A percentile compares a stretch with the other conserved stretches of the same genome.
Evolutionary conservation across 768 basidiomycete species (phyloP).

Genomic region (Pisolithus orientalis): DNA sequence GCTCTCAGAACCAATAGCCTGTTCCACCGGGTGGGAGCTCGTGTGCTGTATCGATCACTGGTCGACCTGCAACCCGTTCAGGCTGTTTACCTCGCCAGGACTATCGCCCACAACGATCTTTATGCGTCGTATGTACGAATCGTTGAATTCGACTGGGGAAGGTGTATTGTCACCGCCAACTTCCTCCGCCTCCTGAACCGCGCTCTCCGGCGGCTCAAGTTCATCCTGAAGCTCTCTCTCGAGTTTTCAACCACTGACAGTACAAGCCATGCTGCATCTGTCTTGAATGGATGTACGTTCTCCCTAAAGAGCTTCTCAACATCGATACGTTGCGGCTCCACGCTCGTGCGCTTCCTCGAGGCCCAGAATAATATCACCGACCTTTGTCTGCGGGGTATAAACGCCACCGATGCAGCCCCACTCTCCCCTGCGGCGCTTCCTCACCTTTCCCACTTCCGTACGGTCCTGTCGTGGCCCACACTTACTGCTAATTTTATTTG

Average conservation of each 20-base stretch:
- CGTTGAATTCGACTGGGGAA: slow-evolving; percentile 40
- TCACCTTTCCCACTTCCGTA: slow-evolving; percentile 42
- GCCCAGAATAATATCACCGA: slow-evolving; percentile 43
- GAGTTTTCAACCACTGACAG: slow-evolving; percentile 39
- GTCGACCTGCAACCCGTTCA: slow-evolving; percentile 23
- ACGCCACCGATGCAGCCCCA: slow-evolving; percentile 26
- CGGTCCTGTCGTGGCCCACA: slow-evolving; percentile 44
- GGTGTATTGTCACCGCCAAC: slow-evolving; percentile 36
- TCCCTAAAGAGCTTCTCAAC: slow-evolving; percentile 45
- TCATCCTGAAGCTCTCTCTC: slow-evolving; percentile 39
- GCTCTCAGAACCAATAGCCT: slow-evolving; percentile 18
- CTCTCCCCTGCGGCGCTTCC: slow-evolving; percentile 41
- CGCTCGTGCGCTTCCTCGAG: slow-evolving; percentile 46
- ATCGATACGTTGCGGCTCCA: slow-evolving; percentile 46
- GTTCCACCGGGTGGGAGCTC: slow-evolving; percentile 25
- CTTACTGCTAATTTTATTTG: slow-evolving; percentile 40
- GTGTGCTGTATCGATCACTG: slow-evolving; percentile 34
- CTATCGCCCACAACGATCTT: slow-evolving; percentile 32
- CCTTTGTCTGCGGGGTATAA: slow-evolving; percentile 50
- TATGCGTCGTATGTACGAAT: slow-evolving; percentile 37
- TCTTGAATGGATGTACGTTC: slow-evolving; percentile 41
- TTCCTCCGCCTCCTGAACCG: slow-evolving; percentile 45
- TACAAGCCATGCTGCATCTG: slow-evolving; percentile 37
- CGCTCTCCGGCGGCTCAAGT: slow-evolving; percentile 33
- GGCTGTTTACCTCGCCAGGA: slow-evolving; percentile 33